A percentile compares a stretch with the other conserved stretches of the same genome.
These are phyloP conservation scores for Helminthosporium solani DNA, from an alignment of 2,329 filamentous ascomycete genomes.

Conservation along the genomic window DNA sequence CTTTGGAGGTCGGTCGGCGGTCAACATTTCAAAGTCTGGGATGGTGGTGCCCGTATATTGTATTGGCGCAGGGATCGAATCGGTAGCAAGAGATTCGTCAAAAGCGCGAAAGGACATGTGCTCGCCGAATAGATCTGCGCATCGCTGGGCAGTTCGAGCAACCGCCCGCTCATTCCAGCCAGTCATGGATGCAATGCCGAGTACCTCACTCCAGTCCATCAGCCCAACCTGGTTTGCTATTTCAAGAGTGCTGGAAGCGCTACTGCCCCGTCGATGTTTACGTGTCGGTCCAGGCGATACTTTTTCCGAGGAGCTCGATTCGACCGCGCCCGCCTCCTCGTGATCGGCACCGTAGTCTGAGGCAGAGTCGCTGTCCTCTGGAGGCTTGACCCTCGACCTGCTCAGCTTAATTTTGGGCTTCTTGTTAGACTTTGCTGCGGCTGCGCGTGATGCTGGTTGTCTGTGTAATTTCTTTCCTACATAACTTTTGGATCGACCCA, in stretches of 20 bases:
- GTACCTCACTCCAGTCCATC: slow-evolving; percentile 78
- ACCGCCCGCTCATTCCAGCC: slow-evolving; percentile 68
- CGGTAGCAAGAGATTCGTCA: slow-evolving; percentile 40
- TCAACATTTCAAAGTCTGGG: slow-evolving; percentile 10
- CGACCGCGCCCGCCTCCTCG: slow-evolving; percentile 14
- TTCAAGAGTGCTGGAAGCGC: slow-evolving; percentile 13
- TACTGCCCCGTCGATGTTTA: slow-evolving; percentile 10
- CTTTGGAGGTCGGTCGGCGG: slow-evolving; percentile 8
- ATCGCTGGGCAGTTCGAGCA: slow-evolving; percentile 70
- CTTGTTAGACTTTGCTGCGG: neutral
- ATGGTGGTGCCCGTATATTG: slow-evolving; percentile 39
- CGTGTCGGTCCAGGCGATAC: slow-evolving; percentile 9
- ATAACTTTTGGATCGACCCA: slow-evolving; percentile 13
- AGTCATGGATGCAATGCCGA: slow-evolving; percentile 73
- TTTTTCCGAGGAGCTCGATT: slow-evolving; percentile 4
- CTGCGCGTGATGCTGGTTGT: slow-evolving; percentile 12
- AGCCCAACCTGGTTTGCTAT: slow-evolving; percentile 17
- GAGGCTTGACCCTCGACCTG: slow-evolving; percentile 4
- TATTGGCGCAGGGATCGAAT: slow-evolving; percentile 27
- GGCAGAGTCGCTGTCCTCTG: slow-evolving; percentile 45
- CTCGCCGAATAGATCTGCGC: slow-evolving; percentile 72
- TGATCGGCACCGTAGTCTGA: slow-evolving; percentile 37
- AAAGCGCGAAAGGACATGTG: slow-evolving; percentile 65
- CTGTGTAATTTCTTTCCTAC: slow-evolving; percentile 10
- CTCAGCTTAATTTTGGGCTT: slow-evolving; percentile 1